Base-by-base conservation (phyloP, 768 basidiomycete genomes). In the Mycena latifolia region DNA sequence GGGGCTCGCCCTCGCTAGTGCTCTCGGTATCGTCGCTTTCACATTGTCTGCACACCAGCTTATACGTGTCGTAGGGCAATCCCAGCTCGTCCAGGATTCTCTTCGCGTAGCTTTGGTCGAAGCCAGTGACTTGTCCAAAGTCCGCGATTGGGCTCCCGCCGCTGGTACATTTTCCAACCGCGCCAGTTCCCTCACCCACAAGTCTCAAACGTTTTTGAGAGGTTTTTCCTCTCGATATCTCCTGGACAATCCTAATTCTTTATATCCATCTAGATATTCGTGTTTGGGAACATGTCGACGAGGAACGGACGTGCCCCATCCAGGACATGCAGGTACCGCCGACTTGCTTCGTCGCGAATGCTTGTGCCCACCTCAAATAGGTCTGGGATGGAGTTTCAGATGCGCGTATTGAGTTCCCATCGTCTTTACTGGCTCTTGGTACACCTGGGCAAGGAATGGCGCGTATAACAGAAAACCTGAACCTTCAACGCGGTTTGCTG, bases 361-460 rank as follows among this genome's bases (percentile, higher is more conserved):
- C 35, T n/a, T 29, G 22, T 22, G 53, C 65, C 18, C 60, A 54
- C 67, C 62, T 61, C 51, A 27, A 47, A 66, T 24, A 91, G 95
- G 90, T 97, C 15, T 99, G 96, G 97, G 96, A 98, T 74, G 95
- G 95, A 2, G 69, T 96, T 43, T 92, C 93, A 1, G 88, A 90
- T 70, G 90, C 95, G 10, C 86, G 93, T 18, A 90, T 96, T 55
- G 81, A 81, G 9, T 96, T 96, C 72, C 82, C 84, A 43, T 83
- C 91, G 0, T 79, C 85, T 1, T 86, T 89, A 24, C 63, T 88
- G 24, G 79, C 76, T 22, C 64, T 77, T 57, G 61, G 75, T 51
- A 55, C 66, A 43, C 66, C 71, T 22, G 56, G 62, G 67, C 73
- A 75, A 63, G 81, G 77, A 62, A 94, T 99, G 92, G 89, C 95